Evolutionary conservation across 1,284 basidiomycete genomes (phyloP), one percentile per base, ranked within the genome.

Genomic region (Sutorius eximius): DNA sequence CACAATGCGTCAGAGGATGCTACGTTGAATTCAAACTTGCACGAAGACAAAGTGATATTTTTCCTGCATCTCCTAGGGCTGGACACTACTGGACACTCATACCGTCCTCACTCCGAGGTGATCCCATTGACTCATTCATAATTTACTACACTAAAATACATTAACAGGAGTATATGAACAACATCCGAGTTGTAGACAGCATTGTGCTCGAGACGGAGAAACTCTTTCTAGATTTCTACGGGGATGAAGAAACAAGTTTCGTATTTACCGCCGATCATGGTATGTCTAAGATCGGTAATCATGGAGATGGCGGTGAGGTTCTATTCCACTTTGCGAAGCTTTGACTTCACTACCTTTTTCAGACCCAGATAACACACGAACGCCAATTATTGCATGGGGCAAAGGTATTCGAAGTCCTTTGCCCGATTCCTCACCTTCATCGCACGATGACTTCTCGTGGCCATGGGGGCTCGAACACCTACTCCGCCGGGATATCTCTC

Each of bases 221-320:
- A 37, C 73, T 91, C 12, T 71, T 95, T 33, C 68, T 73, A 1
- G 76, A 82, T 3, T 93, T 89, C 64, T 95, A 87, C 64, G 70
- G 72, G 38, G 85, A 88, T 53, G 73, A 83, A 29, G 81, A 86
- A 49, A 95, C 93, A 0, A 85, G 84, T 38, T 95, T 82, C 64
- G 72, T 95, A 40, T 94, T 95, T 67, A 94, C 91, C 4, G 90
- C 93, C 0, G 93, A 95, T 68, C 93, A 95, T 67, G 93, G 93
- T 6, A 95, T 95, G 93, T 91, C 88, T 9, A 82, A 79, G 42
- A 89, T 93, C 53, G 93, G 93, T 27, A 95, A 94, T 64, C 93
- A 95, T 59, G 93, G 93, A 3, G 93, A 95, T 63, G 93, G 93
- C 30, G 86, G 89, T 90, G 61, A 65, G 78, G 3, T 40, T 32